A percentile compares a stretch with the other conserved stretches of the same genome.
These are phyloP conservation scores for Plantago coronopus DNA, from an alignment of 305 asterid species.

Conservation along the genomic window DNA sequence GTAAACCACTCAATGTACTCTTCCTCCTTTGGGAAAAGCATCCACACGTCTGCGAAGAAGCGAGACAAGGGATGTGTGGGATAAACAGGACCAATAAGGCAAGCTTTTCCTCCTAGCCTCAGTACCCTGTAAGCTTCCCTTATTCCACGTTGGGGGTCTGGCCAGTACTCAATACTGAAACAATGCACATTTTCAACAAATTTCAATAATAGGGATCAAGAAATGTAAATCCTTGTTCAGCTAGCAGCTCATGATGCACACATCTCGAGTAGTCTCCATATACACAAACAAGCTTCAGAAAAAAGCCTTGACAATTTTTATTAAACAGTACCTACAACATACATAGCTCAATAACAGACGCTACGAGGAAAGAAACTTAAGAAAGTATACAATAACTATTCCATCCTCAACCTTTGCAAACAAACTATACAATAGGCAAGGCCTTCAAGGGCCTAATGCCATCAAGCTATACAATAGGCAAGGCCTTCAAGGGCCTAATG, in stretches of 20 bases:
- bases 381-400: not conserved
- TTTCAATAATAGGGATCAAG: conserved; percentile 14
- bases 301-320: not conserved
- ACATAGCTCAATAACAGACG: not conserved
- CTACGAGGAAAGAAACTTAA: not conserved
- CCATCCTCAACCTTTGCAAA: not conserved
- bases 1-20: conserved; percentile 94
- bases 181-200: conserved; percentile 21
- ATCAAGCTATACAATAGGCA: too few relatives aligned
- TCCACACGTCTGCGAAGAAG: conserved; percentile 94
- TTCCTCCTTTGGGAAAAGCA: conserved; percentile 98
- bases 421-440: not conserved
- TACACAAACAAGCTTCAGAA: conserved; percentile 2
- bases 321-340: not conserved
- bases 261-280: conserved; percentile 8
- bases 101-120: conserved; percentile 82
- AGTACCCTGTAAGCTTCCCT: conserved; percentile 89
- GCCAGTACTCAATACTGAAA: conserved; percentile 95
- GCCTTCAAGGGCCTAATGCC: too few relatives aligned
- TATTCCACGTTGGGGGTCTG: conserved; percentile 97
- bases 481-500: too few relatives aligned
- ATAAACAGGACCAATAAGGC: conserved; percentile 92
- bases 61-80: conserved; percentile 90
- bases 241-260: conserved; percentile 6
- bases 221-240: conserved; percentile 3